Base-by-base conservation (phyloP, 1,139 yeast species). In the Meyerozyma athensensis region DNA sequence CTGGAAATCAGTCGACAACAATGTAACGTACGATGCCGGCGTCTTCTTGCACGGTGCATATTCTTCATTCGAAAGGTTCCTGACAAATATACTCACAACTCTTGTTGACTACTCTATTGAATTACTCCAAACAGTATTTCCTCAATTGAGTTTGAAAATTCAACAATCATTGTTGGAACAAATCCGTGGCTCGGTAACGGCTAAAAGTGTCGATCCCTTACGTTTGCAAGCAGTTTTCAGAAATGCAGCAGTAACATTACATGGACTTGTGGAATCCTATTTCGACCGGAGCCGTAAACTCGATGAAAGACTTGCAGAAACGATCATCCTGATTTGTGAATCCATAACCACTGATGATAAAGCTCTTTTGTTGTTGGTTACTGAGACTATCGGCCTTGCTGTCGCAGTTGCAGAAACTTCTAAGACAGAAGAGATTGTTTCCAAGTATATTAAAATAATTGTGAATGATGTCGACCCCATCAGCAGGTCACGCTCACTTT, bases 161-260 rank as follows among this genome's bases (percentile, higher is more conserved):
- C 97, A 92, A 53, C 81, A 84, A 40, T 87, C 97, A 1, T 69
- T 92, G 26, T 59, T 92, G 34, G 97, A 90, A 47, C 89, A 83
- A 43, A 63, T 92, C 44, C 72, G 90, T 47, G 67, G 80, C 3
- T 75, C 81, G 6, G 45, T 67, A 13, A 58, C 61, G 2, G 52
- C 66, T 1, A 52, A 53, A 24, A 41, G 53, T 1, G 44, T 55
- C 14, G 69, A 64, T 37, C 63, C 65, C 0, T 47, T 63, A 22
- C 50, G 76, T 36, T 48, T 49, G 21, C 56, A 64, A 56, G 86
- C 92, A 0, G 66, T 82, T 8, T 59, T 72, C 6, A 66, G 82
- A 3, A 89, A 89, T 50, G 59, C 77, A 0, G 64, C 86, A 2
- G 66, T 83, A 19, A 83, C 89, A 0, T 50, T 89, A 3, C 78